Conservation (phyloP, 805 yeast genomes). For the Teunomyces aglyptinius region DNA sequence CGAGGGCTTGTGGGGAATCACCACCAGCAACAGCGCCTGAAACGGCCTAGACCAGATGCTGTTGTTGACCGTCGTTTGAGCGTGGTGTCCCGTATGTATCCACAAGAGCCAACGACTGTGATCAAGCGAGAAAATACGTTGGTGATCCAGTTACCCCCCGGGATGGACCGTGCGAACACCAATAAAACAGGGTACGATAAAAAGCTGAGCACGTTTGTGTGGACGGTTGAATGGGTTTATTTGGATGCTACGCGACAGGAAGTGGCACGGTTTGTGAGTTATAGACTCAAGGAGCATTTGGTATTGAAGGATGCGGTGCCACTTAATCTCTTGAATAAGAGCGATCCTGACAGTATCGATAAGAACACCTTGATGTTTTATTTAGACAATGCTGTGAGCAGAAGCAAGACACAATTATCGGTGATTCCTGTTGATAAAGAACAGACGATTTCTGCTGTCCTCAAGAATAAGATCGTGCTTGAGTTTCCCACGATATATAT, state of each 20-base stretch:
- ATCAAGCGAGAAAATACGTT: conserved; percentile 63
- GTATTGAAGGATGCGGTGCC: conserved; percentile 43
- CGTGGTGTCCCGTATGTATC: conserved; percentile 21
- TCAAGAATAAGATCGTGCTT: conserved; percentile 60
- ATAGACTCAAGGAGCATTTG: conserved; percentile 38
- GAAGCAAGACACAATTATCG: conserved; percentile 15
- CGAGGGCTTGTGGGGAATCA: conserved; percentile 16
- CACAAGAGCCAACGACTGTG: conserved; percentile 24
- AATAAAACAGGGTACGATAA: conserved; percentile 75
- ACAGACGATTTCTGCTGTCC: conserved; percentile 42
- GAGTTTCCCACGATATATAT: conserved; percentile 76
- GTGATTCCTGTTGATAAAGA: conserved; percentile 37
- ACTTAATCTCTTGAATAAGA: conserved; percentile 24
- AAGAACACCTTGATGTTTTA: conserved; percentile 30
- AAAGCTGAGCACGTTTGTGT: conserved; percentile 55
- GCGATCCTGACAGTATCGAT: conserved; percentile 14
- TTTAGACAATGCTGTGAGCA: conserved; percentile 28
- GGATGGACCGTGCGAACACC: conserved; percentile 64
- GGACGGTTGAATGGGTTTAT: conserved; percentile 79
- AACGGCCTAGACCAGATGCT: conserved; percentile 18
- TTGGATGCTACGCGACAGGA: conserved; percentile 28
- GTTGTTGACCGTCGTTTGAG: conserved; percentile 18
- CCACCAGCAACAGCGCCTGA: conserved; percentile 16
- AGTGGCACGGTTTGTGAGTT: conserved; percentile 39
- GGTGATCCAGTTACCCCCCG: conserved; percentile 61